Conservation (phyloP, 2,329 filamentous ascomycete species). For the Colletotrichum sp. region DNA sequence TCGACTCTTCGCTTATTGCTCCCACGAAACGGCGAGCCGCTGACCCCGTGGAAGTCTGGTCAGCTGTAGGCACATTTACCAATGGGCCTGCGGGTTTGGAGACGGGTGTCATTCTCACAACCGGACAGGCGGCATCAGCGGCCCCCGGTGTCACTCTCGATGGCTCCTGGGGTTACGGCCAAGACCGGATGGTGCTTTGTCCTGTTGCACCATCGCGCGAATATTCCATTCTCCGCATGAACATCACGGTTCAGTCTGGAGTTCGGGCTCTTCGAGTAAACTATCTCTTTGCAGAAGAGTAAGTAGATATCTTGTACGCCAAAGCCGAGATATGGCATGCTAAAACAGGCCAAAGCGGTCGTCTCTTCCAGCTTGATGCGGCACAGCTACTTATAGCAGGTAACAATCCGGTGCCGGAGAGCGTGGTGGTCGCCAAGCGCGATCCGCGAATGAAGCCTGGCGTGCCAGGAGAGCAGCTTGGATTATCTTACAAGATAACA, state of each 20-base stretch:
- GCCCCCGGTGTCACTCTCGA: neutral
- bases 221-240: neutral
- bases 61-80: neutral
- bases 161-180: neutral
- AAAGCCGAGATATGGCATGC: neutral
- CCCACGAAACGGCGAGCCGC: neutral
- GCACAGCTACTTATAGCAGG: neutral
- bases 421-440: neutral
- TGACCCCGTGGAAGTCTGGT: neutral
- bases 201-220: neutral
- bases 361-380: neutral
- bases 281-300: neutral
- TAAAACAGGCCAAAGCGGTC: neutral
- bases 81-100: neutral
- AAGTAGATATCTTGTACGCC: accelerated
- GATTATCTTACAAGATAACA: neutral
- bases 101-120: neutral
- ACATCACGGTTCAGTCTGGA: neutral
- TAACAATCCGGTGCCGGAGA: neutral
- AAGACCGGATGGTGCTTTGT: neutral
- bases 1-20: neutral
- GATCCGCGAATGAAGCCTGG: neutral
- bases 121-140: neutral
- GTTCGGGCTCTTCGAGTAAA: neutral
- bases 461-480: neutral